Evolutionary conservation across 2,329 filamentous ascomycete genomes (phyloP), one percentile per base, ranked within the genome.

Genomic region (Aspergillus puulaauensis): DNA sequence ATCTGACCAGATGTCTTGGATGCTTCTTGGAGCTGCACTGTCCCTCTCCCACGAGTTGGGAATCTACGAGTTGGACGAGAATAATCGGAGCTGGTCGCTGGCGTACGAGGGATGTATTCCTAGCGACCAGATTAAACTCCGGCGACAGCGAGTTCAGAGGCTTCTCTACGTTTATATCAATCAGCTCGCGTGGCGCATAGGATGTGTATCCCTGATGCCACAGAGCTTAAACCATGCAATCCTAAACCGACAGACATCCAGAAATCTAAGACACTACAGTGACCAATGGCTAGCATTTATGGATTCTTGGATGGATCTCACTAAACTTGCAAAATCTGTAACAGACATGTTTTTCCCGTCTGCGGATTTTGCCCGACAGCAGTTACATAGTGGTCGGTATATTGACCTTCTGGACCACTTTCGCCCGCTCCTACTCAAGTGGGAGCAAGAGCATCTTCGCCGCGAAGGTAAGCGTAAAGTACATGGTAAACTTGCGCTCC

Each of bases 1-100:
- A 55, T 84, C 80, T 0, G 82, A 84, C 63, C 78, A 82, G 3
- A 85, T 85, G 82, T 84, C 82, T 1, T 85, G 83, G 83, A 85
- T 84, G 79, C 64, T 84, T 19, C 76, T 85, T 41, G 83, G 83
- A 2, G 80, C 79, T 62, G 82, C 80, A 0, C 64, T 82, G 23
- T 81, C 80, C 3, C 71, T 85, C 12, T 78, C 80, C 1, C 80
- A 83, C 52, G 81, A 83, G 60, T 69, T 83, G 23, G 77, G 81
- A 2, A 71, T 84, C n/a, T 79, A 82, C 59, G 75, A 81, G 50
- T 73, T 78, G 33, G 70, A 74, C 39, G 71, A 70, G 45, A 67
- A 61, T 41, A 76, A 73, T 19, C 70, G 17, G 72, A 55, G 51
- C 59, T 60, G 61, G 37, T 58, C 62, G n/a, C 59, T 54, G 1